Percentiles rank a stretch among this genome's conserved stretches.
phyloP scores from a whole-genome alignment of 371 early-diverging fungal species.

The Saksenaea vasiformis region DNA sequence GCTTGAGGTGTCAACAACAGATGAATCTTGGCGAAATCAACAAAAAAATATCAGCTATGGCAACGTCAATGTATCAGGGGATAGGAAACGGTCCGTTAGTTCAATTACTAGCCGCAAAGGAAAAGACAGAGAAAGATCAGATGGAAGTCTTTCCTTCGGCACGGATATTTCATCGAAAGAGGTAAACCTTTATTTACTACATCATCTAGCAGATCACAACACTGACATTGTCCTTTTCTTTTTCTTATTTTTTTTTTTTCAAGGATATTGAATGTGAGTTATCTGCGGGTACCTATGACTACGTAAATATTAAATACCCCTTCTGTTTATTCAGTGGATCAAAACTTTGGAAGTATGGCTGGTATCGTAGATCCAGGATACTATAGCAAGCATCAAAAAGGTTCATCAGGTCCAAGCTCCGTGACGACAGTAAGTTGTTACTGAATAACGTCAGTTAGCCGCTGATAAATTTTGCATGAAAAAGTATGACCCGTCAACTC shows the following conservation, averaged over 20 bases:
- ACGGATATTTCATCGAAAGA: constrained; percentile 10
- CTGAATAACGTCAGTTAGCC: not conserved
- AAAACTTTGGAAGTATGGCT: constrained; percentile 52
- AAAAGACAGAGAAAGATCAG: constrained; percentile 29
- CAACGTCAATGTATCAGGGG: constrained; percentile 3
- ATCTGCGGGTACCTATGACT: not conserved
- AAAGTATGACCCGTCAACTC: constrained; percentile 3
- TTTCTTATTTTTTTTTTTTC: no score
- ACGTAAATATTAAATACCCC: not conserved
- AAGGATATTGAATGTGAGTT: constrained; percentile 22
- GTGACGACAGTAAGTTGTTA: not conserved
- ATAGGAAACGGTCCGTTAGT: constrained; percentile 12
- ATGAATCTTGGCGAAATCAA: constrained; percentile 5
- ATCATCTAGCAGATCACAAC: not conserved
- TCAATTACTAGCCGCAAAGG: constrained; percentile 10
- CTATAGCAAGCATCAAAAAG: constrained; percentile 8
- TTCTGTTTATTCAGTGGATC: constrained; percentile 34
- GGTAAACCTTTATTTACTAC: constrained; percentile 14
- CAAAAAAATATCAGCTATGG: not conserved
- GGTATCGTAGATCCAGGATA: constrained; percentile 54
- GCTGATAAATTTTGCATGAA: not conserved
- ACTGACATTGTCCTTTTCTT: not conserved
- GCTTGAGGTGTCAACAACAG: constrained; percentile 3
- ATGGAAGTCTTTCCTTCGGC: constrained; percentile 13
- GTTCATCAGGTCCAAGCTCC: not conserved